Conservation (phyloP, 129 eudicot species). For the carrot (Daucus carota) region DH1_v3.0 NC_030384.2:25319501-25320000, state of each 20-base stretch:
- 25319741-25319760: constrained; percentile 67
- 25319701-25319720: background rate
- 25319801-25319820: constrained; percentile 70
- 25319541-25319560: constrained; percentile 88
- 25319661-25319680: background rate
- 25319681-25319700: background rate
- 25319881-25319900: constrained; percentile 96
- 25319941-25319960: background rate
- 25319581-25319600: constrained; percentile 41
- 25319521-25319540: constrained; percentile 45
- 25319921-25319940: constrained; percentile 38
- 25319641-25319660: background rate
- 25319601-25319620: constrained; percentile 62
- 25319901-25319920: constrained; percentile 56
- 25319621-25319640: constrained; percentile 64
- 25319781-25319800: constrained; percentile 61
- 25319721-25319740: constrained; percentile 46
- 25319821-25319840: constrained; percentile 54
- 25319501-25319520: constrained; percentile 57
- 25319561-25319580: constrained; percentile 79
- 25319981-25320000: constrained; percentile 30
- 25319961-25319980: background rate
- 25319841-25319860: constrained; percentile 80
- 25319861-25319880: constrained; percentile 85
- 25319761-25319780: constrained; percentile 43